Conservation (phyloP, 225 moss, liverwort and hornwort species). For the Takakia lepidozioides region DNA sequence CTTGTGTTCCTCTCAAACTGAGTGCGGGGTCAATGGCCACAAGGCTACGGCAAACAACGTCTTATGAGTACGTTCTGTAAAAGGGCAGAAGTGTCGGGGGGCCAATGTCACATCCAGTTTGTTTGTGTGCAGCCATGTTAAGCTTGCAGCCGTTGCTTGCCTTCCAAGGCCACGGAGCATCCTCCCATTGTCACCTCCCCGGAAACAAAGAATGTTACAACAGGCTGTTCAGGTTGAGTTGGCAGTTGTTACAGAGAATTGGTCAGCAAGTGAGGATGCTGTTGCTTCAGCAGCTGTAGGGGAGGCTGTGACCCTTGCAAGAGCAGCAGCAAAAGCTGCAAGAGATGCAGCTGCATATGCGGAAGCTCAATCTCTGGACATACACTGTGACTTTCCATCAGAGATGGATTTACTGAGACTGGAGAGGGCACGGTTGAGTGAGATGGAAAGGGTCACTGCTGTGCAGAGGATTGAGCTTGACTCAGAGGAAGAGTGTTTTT, state of each 20-base stretch:
- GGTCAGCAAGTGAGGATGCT: slow-evolving; percentile 48
- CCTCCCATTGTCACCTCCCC: slow-evolving; percentile 15
- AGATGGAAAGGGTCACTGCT: slow-evolving; percentile 66
- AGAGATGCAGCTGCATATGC: slow-evolving; percentile 62
- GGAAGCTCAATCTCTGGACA: slow-evolving; percentile 32
- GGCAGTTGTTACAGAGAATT: slow-evolving; percentile 39
- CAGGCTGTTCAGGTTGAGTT: slow-evolving; percentile 30
- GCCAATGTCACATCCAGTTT: too few relatives aligned
- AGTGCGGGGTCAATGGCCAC: too few relatives aligned
- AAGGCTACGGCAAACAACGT: too few relatives aligned
- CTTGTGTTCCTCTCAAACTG: too few relatives aligned
- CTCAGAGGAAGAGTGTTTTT: slow-evolving; percentile 19
- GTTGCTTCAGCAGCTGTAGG: slow-evolving; percentile 34
- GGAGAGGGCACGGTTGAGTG: slow-evolving; percentile 80
- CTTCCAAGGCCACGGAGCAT: neutral
- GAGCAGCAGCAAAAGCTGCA: slow-evolving; percentile 68
- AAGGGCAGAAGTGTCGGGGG: too few relatives aligned
- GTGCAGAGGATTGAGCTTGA: slow-evolving; percentile 34
- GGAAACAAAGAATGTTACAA: slow-evolving; percentile 1
- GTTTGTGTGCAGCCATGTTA: slow-evolving; percentile 1
- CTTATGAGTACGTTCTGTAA: too few relatives aligned
- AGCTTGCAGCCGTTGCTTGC: slow-evolving; percentile 14
- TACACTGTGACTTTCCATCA: slow-evolving; percentile 48
- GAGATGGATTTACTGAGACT: slow-evolving; percentile 71
- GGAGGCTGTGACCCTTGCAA: slow-evolving; percentile 56